These are phyloP conservation scores for Syncephalastrum monosporum DNA, from an alignment of 371 early-diverging fungal genomes.

Conservation along the genomic window DNA sequence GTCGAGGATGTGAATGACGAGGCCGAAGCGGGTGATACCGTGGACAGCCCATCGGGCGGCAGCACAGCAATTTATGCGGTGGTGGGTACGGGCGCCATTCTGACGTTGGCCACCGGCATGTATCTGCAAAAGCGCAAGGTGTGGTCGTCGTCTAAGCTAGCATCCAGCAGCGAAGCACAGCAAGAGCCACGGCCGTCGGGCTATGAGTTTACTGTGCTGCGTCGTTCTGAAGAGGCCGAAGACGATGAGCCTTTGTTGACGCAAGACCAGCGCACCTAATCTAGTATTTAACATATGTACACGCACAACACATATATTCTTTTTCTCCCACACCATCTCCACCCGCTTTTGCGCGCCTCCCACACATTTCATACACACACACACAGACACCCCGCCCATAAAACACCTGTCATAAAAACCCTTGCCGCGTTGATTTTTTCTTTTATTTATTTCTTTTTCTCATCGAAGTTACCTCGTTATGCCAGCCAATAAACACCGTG, in stretches of 20 bases:
- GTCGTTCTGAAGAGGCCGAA: slow-evolving; percentile 22
- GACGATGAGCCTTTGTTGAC: slow-evolving; percentile 16
- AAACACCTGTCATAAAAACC: no score
- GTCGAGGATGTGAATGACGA: neutral
- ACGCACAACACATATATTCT: no score
- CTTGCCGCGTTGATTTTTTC: no score
- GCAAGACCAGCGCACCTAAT: slow-evolving; percentile 1
- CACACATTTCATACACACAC: no score
- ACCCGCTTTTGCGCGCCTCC: no score
- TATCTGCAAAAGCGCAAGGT: slow-evolving; percentile 22
- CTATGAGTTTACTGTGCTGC: slow-evolving; percentile 20
- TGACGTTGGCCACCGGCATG: slow-evolving; percentile 18
- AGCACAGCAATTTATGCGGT: slow-evolving; percentile 18
- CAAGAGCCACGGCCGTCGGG: neutral
- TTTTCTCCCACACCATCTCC: no score
- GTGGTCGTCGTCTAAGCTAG: slow-evolving; percentile 12
- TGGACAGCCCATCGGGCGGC: neutral
- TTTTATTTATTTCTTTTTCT: no score
- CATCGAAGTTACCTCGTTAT: no score
- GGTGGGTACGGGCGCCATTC: slow-evolving; percentile 21
- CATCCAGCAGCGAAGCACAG: neutral
- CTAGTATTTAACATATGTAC: no score
- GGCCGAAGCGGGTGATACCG: neutral
- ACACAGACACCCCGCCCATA: no score
- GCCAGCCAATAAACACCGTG: neutral